phyloP scores from a whole-genome alignment of 495 filamentous ascomycete genomes.

The Aspergillus nanangensis region DNA sequence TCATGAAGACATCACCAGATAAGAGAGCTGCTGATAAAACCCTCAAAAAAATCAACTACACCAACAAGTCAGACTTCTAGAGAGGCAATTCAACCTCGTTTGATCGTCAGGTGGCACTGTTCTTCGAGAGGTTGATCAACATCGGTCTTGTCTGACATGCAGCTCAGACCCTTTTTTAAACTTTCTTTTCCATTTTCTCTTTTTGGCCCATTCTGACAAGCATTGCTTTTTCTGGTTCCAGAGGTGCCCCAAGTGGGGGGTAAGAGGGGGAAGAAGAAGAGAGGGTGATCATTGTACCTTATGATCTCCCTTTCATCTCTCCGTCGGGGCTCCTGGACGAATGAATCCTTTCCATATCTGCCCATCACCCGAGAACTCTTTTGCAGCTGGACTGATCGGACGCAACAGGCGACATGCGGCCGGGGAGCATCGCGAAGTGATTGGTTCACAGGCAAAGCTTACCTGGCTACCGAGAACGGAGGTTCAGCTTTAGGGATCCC shows the following conservation, averaged over 20 bases:
- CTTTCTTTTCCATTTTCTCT: background rate
- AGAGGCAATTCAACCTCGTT: background rate
- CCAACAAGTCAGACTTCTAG: background rate
- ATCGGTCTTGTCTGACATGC: slow-evolving; percentile 26
- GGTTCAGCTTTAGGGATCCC: too few species aligned
- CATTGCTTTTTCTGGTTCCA: background rate
- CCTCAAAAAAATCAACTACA: background rate
- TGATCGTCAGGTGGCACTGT: background rate
- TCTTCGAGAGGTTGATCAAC: slow-evolving; percentile 16
- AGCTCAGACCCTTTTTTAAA: slow-evolving; percentile 9
- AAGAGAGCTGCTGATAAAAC: background rate
- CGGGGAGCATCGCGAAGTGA: too few species aligned
- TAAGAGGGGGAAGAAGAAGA: too few species aligned
- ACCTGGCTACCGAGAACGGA: too few species aligned
- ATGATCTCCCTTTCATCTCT: background rate
- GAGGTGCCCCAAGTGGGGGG: too few species aligned
- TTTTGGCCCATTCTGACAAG: background rate
- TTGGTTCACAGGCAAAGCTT: too few species aligned
- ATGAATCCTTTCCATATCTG: slow-evolving; percentile 1
- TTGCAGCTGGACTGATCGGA: too few species aligned
- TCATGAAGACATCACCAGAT: too few species aligned
- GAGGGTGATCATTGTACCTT: background rate
- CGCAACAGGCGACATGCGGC: too few species aligned
- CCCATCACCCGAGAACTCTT: too few species aligned
- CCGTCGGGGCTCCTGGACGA: background rate